Percentiles rank a stretch among this genome's conserved stretches.
Evolutionary conservation across 441 rosid genomes (phyloP).

Genomic region (Manihot esculenta): DNA sequence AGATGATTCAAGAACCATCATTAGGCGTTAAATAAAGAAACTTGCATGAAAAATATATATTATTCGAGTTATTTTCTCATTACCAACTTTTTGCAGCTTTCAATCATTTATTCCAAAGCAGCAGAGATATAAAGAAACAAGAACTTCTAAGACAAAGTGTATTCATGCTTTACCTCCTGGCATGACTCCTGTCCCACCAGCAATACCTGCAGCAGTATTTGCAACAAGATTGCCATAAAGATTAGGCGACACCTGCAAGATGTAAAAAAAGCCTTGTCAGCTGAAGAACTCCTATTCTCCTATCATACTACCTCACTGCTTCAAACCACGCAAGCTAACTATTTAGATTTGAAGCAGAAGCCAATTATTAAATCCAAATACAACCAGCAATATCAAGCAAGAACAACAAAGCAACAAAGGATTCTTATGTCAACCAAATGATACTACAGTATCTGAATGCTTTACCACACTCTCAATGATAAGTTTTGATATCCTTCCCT

Average conservation of each 20-base stretch:
- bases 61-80: neutral
- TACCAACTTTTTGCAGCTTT: neutral
- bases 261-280: conserved; percentile 13
- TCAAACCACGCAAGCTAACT: neutral
- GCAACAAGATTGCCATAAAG: conserved; percentile 95
- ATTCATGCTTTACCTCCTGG: conserved; percentile 74
- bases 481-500: neutral
- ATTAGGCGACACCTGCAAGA: conserved; percentile 85
- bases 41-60: neutral
- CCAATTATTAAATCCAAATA: neutral
- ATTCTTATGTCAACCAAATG: neutral
- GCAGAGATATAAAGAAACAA: neutral
- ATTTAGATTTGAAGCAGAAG: neutral
- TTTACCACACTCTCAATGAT: neutral
- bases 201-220: conserved; percentile 98
- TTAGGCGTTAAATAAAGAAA: neutral
- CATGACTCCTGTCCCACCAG: conserved; percentile 99
- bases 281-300: neutral
- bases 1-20: neutral
- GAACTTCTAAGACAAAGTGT: neutral
- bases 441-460: neutral
- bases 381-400: neutral
- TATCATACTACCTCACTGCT: neutral
- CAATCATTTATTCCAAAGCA: neutral
- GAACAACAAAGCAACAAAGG: neutral